phyloP scores from a whole-genome alignment of 805 yeast species.

The Ascoidea rubescens region DNA sequence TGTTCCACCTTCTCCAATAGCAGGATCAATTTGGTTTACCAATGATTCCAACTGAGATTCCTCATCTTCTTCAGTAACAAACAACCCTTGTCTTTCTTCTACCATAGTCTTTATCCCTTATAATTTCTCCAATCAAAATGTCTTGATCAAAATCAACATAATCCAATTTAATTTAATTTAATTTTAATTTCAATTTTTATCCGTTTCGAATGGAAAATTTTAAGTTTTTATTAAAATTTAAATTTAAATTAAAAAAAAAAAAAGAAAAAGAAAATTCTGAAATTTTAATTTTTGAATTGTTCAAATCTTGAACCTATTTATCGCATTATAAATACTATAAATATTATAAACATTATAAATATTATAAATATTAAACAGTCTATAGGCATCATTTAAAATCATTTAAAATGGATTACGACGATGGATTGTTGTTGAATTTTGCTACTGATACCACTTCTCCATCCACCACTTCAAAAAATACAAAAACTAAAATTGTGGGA shows the following conservation, averaged over 20 bases:
- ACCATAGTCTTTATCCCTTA: background rate
- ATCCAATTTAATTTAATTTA: too few relatives aligned
- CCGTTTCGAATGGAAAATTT: too few relatives aligned
- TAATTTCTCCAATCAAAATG: background rate
- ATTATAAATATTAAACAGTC: background rate
- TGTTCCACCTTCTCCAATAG: background rate
- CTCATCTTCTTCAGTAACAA: slow-evolving; percentile 1
- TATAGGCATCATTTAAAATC: too few relatives aligned
- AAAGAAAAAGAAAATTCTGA: background rate
- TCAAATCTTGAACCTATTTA: too few relatives aligned
- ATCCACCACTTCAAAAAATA: slow-evolving; percentile 10
- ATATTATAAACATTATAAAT: slow-evolving; percentile 2
- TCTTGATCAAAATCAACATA: too few relatives aligned
- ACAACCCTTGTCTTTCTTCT: background rate
- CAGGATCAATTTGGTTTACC: background rate
- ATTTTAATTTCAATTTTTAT: too few relatives aligned
- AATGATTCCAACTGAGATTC: background rate
- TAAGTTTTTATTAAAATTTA: too few relatives aligned
- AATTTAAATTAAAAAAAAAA: background rate
- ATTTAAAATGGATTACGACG: slow-evolving; percentile 26
- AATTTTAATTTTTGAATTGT: too few relatives aligned
- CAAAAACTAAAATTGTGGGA: slow-evolving; percentile 35
- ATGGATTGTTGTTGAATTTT: slow-evolving; percentile 67
- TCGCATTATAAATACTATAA: too few relatives aligned
- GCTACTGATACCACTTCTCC: slow-evolving; percentile 25